These are phyloP conservation scores for Aspergillus latus DNA, from an alignment of 2,329 filamentous ascomycete genomes.

Conservation along the genomic window DNA sequence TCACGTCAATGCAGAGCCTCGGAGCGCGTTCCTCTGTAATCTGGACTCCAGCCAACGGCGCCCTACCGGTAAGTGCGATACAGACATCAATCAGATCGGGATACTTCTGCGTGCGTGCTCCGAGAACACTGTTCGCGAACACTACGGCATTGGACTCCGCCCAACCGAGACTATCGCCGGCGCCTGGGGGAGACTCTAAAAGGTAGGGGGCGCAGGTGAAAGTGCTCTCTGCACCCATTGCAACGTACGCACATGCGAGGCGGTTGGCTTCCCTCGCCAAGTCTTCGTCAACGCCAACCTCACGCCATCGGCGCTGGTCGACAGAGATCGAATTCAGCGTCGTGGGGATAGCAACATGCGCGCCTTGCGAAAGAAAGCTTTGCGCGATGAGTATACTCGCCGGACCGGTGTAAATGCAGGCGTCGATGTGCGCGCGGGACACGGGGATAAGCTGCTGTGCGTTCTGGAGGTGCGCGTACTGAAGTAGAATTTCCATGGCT, in stretches of 20 bases:
- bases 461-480: slow-evolving; percentile 38
- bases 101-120: slow-evolving; percentile 48
- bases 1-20: neutral
- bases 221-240: slow-evolving; percentile 44
- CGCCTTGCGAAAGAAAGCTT: slow-evolving; percentile 35
- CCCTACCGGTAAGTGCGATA: slow-evolving; percentile 45
- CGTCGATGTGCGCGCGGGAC: slow-evolving; percentile 47
- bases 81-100: slow-evolving; percentile 48
- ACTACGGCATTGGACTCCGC: slow-evolving; percentile 50
- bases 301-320: slow-evolving; percentile 44
- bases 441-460: slow-evolving; percentile 38
- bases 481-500: slow-evolving; percentile 42
- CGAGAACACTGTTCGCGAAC: slow-evolving; percentile 49
- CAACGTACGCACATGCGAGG: slow-evolving; percentile 40
- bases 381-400: slow-evolving; percentile 41
- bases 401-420: slow-evolving; percentile 46
- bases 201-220: too few species aligned
- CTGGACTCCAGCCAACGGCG: slow-evolving; percentile 33
- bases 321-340: slow-evolving; percentile 47
- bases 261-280: slow-evolving; percentile 34
- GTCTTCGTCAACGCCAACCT: slow-evolving; percentile 34
- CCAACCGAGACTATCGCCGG: slow-evolving; percentile 36
- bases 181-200: too few species aligned
- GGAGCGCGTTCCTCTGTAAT: slow-evolving; percentile 23
- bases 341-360: slow-evolving; percentile 40